Conservation (phyloP, 768 basidiomycete genomes). For the Mycena amicta region DNA sequence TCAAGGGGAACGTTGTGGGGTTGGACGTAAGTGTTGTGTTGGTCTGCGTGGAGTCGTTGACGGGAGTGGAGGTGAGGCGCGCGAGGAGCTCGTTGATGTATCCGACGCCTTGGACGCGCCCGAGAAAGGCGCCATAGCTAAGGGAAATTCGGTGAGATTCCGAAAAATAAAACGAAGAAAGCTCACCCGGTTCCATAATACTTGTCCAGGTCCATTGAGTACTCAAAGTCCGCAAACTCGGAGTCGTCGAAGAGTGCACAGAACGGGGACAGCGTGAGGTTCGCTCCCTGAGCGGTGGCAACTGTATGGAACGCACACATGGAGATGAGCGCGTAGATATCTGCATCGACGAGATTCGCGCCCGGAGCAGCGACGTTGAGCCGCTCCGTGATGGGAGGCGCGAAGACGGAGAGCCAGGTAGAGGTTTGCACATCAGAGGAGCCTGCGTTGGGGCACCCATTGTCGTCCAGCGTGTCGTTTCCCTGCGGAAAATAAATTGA, state of each 20-base stretch:
- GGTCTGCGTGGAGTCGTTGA: conserved; percentile 72
- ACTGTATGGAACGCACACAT: conserved; percentile 84
- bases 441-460: conserved; percentile 63
- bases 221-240: conserved; percentile 72
- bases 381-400: conserved; percentile 54
- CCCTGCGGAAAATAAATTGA: conserved; percentile 30
- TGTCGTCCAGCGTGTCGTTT: conserved; percentile 71
- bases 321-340: conserved; percentile 64
- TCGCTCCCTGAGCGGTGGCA: conserved; percentile 28
- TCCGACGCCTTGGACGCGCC: conserved; percentile 81
- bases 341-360: conserved; percentile 54
- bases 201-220: conserved; percentile 72
- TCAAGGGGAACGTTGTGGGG: conserved; percentile 70
- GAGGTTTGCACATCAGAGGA: conserved; percentile 44
- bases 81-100: conserved; percentile 90
- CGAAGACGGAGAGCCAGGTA: conserved; percentile 61
- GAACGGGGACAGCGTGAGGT: conserved; percentile 57
- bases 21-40: conserved; percentile 71
- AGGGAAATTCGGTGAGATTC: not conserved
- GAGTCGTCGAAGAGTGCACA: conserved; percentile 67
- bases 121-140: conserved; percentile 69
- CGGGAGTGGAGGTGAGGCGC: conserved; percentile 65
- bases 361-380: conserved; percentile 66
- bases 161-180: not conserved
- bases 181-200: conserved; percentile 76